Evolutionary conservation across 2,329 filamentous ascomycete genomes (phyloP).

Genomic region (Epichloe aotearoae): DNA sequence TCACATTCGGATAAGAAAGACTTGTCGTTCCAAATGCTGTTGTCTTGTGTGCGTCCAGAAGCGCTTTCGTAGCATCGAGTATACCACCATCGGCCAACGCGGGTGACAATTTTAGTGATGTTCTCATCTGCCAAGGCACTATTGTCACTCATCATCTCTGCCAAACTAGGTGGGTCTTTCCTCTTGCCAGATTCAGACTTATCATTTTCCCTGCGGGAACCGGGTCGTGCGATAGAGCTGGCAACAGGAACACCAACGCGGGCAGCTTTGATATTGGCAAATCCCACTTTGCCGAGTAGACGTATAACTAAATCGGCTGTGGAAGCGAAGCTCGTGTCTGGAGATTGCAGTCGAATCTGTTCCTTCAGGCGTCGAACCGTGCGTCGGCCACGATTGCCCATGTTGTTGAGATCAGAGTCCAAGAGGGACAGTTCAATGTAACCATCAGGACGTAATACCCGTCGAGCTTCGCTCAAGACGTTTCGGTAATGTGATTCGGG

Average conservation of each 20-base stretch:
- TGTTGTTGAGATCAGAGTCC: conserved; percentile 70
- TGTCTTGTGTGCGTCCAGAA: conserved; percentile 30
- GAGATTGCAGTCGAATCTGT: conserved; percentile 46
- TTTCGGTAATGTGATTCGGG: conserved; percentile 57
- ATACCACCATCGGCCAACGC: conserved; percentile 95
- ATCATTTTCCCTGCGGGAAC: conserved; percentile 7
- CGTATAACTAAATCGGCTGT: conserved; percentile 50
- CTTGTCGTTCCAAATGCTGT: conserved; percentile 66
- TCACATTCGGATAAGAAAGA: conserved; percentile 72
- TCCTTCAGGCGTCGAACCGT: conserved; percentile 61
- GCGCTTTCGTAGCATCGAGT: conserved; percentile 75
- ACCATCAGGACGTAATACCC: conserved; percentile 65
- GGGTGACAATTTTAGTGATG: conserved; percentile 85
- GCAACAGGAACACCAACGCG: conserved; percentile 66
- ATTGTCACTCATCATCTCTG: conserved; percentile 60
- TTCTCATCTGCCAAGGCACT: conserved; percentile 63
- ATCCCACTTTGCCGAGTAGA: conserved; percentile 55
- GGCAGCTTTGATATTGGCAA: conserved; percentile 60
- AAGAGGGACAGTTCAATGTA: conserved; percentile 68
- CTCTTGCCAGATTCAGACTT: conserved; percentile 13
- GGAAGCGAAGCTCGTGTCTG: conserved; percentile 46
- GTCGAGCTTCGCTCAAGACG: conserved; percentile 60
- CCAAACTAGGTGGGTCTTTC: conserved; percentile 41
- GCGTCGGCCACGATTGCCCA: conserved; percentile 58
- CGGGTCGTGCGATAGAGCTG: conserved; percentile 28